Evolutionary conservation across 345 rosid genomes (phyloP), one percentile per base, ranked within the genome.

Genomic region (Camelina laxa): DNA sequence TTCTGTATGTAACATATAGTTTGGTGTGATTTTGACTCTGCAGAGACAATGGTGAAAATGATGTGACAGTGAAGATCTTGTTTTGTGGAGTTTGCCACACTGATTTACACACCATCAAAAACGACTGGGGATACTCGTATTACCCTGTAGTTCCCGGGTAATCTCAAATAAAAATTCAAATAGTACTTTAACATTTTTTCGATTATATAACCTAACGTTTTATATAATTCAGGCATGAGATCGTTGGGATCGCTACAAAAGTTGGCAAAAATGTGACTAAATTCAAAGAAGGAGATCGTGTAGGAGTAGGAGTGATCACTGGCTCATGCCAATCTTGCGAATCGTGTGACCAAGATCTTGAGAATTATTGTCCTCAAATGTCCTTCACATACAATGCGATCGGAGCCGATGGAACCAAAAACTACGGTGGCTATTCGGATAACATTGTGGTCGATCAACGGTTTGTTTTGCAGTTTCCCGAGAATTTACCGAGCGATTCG

Each of bases 91-190:
- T 93, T 19, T 91, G 98, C 75, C 98, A 93, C 50, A 79, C 93
- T 41, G 98, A 93, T 54, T 66, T 93, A 82, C 92, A 86, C 47
- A 13, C 70, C n/a, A 30, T 42, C 69, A 89, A 66, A 75, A 93
- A 91, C 38, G 96, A 93, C 4, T 91, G 97, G 97, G 97, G 97
- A 11, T 72, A 69, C 61, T 59, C 92, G 5, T 42, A 21, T 57
- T 93, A 89, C 68, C 98, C 98, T 8, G 39, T 89, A 16, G 87
- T 93, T 69, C 98, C 97, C 7, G 98, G 98, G 98, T 93, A 88
- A 48, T 58, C 5, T 7, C 8, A 13, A 15, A 51, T 1, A 1
- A 8, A 8, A 8, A 5, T 5, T 35, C 51, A 24, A 3, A 63
- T 3, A 24, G 27, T 42, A 6, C 36, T 0, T 20, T 10, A 21